A percentile compares a stretch with the other conserved stretches of the same genome.
phyloP scores from a whole-genome alignment of 2,329 filamentous ascomycete genomes.

The Endocalyx cinctus region DNA sequence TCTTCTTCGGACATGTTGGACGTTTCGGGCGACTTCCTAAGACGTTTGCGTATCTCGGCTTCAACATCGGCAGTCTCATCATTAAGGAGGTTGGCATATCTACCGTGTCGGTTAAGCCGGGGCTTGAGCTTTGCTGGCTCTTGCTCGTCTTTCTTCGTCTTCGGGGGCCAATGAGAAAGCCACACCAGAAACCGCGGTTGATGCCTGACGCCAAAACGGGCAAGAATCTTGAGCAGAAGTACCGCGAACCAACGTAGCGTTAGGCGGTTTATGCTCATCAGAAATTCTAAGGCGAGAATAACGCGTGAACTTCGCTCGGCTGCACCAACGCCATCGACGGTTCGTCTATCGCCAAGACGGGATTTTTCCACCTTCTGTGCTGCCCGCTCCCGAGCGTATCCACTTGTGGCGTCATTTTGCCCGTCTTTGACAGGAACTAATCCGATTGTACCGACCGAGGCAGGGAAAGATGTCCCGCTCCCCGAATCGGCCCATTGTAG shows the following conservation, averaged over 20 bases:
- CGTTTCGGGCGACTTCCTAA: conserved; percentile 36
- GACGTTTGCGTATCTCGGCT: conserved; percentile 64
- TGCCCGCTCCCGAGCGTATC: conserved; percentile 68
- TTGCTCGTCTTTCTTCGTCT: conserved; percentile 19
- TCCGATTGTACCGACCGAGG: conserved; percentile 50
- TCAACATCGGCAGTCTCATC: conserved; percentile 75
- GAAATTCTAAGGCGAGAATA: conserved; percentile 71
- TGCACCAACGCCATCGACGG: conserved; percentile 68
- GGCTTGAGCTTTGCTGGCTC: conserved; percentile 11
- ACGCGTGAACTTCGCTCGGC: conserved; percentile 74
- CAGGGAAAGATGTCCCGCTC: conserved; percentile 43
- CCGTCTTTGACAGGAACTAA: conserved; percentile 50
- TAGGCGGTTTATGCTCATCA: conserved; percentile 68
- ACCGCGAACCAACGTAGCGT: conserved; percentile 54
- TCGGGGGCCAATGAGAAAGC: conserved; percentile 41
- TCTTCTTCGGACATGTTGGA: conserved; percentile 53
- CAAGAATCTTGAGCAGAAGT: conserved; percentile 48
- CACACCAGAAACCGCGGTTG: conserved; percentile 60
- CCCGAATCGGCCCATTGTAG: conserved; percentile 47
- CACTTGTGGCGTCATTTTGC: conserved; percentile 40
- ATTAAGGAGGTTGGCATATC: conserved; percentile 50
- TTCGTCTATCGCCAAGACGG: conserved; percentile 38
- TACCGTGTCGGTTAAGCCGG: conserved; percentile 49
- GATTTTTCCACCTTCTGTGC: conserved; percentile 51
- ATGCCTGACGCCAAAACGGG: conserved; percentile 54